A percentile compares a stretch with the other conserved stretches of the same genome.
These are phyloP conservation scores for Cyclocybe aegerita DNA, from an alignment of 768 basidiomycete genomes.

Conservation along the genomic window DNA sequence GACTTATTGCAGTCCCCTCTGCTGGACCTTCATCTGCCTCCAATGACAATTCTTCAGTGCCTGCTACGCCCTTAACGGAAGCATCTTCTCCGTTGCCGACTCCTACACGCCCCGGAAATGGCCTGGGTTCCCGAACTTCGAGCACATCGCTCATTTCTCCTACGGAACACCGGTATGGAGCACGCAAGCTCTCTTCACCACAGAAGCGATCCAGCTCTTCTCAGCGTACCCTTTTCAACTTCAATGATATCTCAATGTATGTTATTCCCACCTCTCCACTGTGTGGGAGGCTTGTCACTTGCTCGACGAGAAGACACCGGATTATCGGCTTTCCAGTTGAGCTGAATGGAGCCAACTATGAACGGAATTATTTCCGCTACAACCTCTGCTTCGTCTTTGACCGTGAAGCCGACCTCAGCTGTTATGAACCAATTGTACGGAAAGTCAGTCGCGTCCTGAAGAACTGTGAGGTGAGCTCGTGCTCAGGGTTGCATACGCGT, in stretches of 20 bases:
- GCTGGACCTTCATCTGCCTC: conserved; percentile 24
- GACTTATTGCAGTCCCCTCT: conserved; percentile 60
- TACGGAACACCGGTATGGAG: conserved; percentile 38
- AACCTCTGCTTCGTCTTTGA: conserved; percentile 98
- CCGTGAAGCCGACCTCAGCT: conserved; percentile 85
- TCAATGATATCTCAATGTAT: conserved; percentile 90
- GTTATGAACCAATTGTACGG: conserved; percentile 93
- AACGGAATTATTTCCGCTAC: conserved; percentile 87
- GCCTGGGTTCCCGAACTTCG: conserved; percentile 47
- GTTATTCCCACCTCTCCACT: conserved; percentile 86
- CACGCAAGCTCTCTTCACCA: conserved; percentile 39
- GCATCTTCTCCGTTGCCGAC: conserved; percentile 22
- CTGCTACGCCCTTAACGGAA: conserved; percentile 39
- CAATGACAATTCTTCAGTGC: conserved; percentile 28
- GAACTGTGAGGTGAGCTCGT: conserved; percentile 75
- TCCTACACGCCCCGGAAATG: conserved; percentile 22
- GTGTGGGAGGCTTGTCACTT: conserved; percentile 87
- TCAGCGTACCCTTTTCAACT: conserved; percentile 72
- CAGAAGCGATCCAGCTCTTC: conserved; percentile 51
- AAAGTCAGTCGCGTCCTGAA: conserved; percentile 91
- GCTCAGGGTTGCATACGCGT: conserved; percentile 1
- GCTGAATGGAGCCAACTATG: conserved; percentile 65
- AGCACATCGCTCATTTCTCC: conserved; percentile 52
- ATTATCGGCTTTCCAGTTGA: conserved; percentile 92
- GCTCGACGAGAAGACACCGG: conserved; percentile 76